Conservation (phyloP, 164 flowering plant genomes). For the Vitis rupestris region DNA sequence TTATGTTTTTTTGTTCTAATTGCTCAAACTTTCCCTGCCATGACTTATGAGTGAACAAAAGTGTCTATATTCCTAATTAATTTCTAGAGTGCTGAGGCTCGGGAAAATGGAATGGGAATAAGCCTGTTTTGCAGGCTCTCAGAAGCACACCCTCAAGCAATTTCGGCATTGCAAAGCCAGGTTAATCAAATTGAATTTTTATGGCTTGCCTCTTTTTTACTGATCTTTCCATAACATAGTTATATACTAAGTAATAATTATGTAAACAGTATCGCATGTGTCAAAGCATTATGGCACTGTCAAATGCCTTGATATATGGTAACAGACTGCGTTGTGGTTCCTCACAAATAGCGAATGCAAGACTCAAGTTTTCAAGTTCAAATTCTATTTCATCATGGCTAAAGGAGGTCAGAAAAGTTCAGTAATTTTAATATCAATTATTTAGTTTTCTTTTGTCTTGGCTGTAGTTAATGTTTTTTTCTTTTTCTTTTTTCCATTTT, state of each 20-base stretch:
- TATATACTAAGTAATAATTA: slow-evolving; percentile 4
- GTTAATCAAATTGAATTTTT: slow-evolving; percentile 26
- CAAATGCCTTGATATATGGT: slow-evolving; percentile 88
- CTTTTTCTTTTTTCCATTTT: too few species aligned
- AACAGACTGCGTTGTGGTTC: slow-evolving; percentile 95
- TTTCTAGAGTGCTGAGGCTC: slow-evolving; percentile 82
- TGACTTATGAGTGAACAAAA: slow-evolving; percentile 1
- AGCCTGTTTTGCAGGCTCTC: slow-evolving; percentile 97
- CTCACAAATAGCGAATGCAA: slow-evolving; percentile 64
- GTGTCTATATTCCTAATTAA: background rate
- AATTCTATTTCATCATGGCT: slow-evolving; percentile 58
- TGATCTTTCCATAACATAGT: background rate
- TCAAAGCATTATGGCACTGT: slow-evolving; percentile 82
- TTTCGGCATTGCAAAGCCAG: slow-evolving; percentile 92
- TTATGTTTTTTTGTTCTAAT: slow-evolving; percentile 2
- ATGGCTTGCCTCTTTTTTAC: background rate
- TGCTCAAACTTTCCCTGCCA: background rate
- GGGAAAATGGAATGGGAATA: slow-evolving; percentile 84
- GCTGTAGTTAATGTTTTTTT: too few species aligned
- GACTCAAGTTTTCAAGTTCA: slow-evolving; percentile 43
- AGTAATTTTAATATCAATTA: background rate
- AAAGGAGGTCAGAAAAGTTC: slow-evolving; percentile 41
- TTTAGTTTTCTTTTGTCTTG: too few species aligned
- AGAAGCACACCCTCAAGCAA: slow-evolving; percentile 97
- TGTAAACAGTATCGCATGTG: slow-evolving; percentile 91